Percentiles rank a stretch among this genome's conserved stretches.
Conservation (phyloP, 2,329 filamentous ascomycete genomes). For the Sporothrix pseudoabietina region DNA sequence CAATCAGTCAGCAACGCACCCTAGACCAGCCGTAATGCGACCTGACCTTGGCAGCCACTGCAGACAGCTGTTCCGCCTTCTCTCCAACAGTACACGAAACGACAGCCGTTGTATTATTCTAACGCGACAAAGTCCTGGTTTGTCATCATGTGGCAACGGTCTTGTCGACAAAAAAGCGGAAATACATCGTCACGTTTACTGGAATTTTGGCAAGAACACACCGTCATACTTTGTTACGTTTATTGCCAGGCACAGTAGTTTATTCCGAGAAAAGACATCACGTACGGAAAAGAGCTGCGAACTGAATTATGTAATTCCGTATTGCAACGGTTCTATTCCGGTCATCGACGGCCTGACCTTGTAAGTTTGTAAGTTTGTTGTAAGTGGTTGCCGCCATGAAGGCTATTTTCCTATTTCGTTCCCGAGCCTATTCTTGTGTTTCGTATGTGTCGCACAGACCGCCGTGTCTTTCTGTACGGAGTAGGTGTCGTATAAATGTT, state of each 20-base stretch:
- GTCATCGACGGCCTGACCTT: too few species aligned
- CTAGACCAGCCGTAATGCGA: not conserved
- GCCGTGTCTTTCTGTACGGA: too few species aligned
- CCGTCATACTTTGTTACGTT: too few species aligned
- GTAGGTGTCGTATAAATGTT: constrained; percentile 4
- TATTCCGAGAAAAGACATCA: not conserved
- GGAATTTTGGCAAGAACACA: not conserved
- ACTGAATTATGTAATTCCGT: not conserved
- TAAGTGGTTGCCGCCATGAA: not conserved
- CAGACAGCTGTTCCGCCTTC: not conserved
- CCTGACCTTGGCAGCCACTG: not conserved
- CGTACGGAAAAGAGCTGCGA: not conserved
- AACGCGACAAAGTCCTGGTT: not conserved
- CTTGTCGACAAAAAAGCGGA: not conserved
- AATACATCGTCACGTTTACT: not conserved
- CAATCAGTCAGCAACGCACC: constrained; percentile 8
- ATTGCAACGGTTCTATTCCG: not conserved
- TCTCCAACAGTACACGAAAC: not conserved
- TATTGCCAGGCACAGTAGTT: not conserved
- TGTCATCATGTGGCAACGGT: constrained; percentile 1
- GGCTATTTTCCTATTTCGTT: not conserved
- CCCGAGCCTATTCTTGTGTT: not conserved
- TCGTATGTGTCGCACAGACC: not conserved
- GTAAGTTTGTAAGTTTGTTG: not conserved
- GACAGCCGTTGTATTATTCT: not conserved